These are phyloP conservation scores for Clavaria fumosa DNA, from an alignment of 768 basidiomycete genomes.

Conservation along the genomic window DNA sequence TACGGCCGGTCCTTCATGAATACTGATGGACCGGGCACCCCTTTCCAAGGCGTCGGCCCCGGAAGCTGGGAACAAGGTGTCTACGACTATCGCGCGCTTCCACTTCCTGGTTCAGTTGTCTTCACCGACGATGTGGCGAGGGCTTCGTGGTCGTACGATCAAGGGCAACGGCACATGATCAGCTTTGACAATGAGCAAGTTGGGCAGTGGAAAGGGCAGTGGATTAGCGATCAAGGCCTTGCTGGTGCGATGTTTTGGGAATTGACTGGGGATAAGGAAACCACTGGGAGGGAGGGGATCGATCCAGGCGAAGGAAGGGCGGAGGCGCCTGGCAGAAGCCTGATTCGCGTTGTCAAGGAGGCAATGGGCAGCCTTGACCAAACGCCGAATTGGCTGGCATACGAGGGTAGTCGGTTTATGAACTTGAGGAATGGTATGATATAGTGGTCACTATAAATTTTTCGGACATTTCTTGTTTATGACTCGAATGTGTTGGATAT, in stretches of 20 bases:
- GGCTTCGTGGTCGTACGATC: constrained; percentile 80
- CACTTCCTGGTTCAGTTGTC: constrained; percentile 53
- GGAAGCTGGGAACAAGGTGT: constrained; percentile 85
- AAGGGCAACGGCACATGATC: constrained; percentile 59
- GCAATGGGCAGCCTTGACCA: constrained; percentile 62
- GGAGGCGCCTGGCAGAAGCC: constrained; percentile 47
- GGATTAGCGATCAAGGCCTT: constrained; percentile 58
- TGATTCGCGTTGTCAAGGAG: constrained; percentile 61
- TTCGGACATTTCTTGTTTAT: too few species aligned
- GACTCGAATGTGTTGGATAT: too few species aligned
- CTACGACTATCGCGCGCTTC: constrained; percentile 90
- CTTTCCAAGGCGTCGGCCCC: constrained; percentile 69
- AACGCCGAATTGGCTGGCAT: constrained; percentile 68
- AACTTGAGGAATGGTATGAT: constrained; percentile 63
- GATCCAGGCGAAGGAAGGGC: constrained; percentile 65
- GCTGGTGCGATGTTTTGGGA: constrained; percentile 97
- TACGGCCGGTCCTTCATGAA: constrained; percentile 87
- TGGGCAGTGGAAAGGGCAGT: constrained; percentile 61
- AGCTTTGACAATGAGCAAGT: constrained; percentile 65
- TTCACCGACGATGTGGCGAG: constrained; percentile 47
- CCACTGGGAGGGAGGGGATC: constrained; percentile 45
- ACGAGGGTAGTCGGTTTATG: constrained; percentile 62
- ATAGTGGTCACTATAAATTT: neutral
- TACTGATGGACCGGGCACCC: constrained; percentile 65
- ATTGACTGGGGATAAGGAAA: constrained; percentile 72